Conservation (phyloP, 2,329 filamentous ascomycete genomes). For the Cercospora sp. region DNA sequence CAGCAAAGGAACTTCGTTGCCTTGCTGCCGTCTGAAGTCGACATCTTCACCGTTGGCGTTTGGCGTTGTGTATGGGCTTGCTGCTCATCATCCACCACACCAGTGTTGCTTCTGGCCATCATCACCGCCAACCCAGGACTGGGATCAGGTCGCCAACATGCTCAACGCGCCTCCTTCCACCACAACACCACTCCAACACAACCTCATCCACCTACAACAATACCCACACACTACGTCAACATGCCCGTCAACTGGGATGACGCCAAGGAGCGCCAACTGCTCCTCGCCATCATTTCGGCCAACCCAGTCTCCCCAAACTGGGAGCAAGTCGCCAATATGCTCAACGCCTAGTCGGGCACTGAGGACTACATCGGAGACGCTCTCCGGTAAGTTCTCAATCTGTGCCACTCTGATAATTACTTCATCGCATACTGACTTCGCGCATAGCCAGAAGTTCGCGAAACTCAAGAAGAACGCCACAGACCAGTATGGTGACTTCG, state of each 20-base stretch:
- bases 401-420: background rate
- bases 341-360: constrained; percentile 24
- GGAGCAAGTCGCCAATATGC: constrained; percentile 24
- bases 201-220: background rate
- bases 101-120: too few relatives aligned
- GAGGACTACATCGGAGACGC: constrained; percentile 25
- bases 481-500: background rate
- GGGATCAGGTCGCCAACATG: too few relatives aligned
- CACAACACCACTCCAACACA: background rate
- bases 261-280: constrained; percentile 17
- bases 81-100: too few relatives aligned
- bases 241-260: constrained; percentile 20
- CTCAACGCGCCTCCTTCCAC: background rate
- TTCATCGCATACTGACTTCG: background rate
- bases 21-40: background rate
- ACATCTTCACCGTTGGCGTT: background rate
- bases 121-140: too few relatives aligned
- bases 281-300: constrained; percentile 16
- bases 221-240: background rate
- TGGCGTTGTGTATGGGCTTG: background rate
- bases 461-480: background rate
- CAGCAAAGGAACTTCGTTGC: background rate
- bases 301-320: constrained; percentile 18
- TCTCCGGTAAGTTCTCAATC: constrained; percentile 17
- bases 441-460: background rate